phyloP scores from a whole-genome alignment of 345 rosid species.

The Eucalyptus erythrocorys region DNA sequence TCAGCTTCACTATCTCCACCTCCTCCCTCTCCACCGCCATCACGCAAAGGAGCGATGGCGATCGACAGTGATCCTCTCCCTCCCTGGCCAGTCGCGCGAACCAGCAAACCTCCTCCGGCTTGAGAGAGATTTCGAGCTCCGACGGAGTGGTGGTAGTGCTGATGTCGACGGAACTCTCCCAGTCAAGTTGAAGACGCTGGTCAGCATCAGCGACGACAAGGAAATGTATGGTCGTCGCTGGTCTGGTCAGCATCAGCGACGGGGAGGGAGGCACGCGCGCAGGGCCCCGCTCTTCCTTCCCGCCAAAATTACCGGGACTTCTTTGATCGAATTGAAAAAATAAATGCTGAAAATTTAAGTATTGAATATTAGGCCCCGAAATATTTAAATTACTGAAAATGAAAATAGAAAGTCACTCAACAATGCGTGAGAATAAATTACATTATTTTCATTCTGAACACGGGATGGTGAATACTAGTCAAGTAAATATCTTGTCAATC shows the following conservation, averaged over 20 bases:
- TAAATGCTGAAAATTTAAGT: not conserved
- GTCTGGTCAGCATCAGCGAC: not conserved
- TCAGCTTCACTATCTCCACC: slow-evolving; percentile 53
- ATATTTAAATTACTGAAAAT: not conserved
- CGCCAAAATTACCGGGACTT: not conserved
- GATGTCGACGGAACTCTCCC: not conserved
- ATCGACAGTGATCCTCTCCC: not conserved
- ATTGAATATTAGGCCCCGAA: not conserved
- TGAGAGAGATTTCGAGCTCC: not conserved
- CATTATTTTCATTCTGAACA: not conserved
- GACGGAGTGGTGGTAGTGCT: too few relatives aligned
- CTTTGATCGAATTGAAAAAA: not conserved
- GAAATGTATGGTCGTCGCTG: not conserved
- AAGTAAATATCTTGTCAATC: not conserved
- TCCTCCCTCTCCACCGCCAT: slow-evolving; percentile 38
- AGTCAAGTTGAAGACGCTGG: not conserved
- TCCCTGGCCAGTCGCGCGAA: not conserved
- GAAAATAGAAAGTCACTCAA: not conserved
- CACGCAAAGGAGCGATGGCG: not conserved
- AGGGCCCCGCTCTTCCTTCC: not conserved
- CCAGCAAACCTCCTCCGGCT: not conserved
- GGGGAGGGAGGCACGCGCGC: not conserved
- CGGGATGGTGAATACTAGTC: not conserved
- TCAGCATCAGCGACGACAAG: not conserved
- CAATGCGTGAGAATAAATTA: not conserved